These are phyloP conservation scores for Paramyrothecium roridum DNA, from an alignment of 2,329 filamentous ascomycete species.

Conservation along the genomic window DNA sequence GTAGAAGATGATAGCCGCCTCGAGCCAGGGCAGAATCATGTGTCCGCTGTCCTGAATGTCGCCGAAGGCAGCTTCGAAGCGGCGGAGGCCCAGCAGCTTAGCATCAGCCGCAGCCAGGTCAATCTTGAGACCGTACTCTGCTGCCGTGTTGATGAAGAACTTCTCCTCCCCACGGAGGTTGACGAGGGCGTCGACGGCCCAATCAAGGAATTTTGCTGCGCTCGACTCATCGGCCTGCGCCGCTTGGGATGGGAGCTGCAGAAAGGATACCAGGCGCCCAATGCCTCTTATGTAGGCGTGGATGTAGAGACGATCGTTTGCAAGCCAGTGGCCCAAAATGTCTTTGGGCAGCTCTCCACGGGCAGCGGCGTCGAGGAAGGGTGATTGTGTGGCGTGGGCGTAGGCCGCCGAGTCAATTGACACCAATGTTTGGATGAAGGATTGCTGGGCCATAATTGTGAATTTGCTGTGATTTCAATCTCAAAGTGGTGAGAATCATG, in stretches of 20 bases:
- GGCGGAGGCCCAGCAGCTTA: conserved; percentile 35
- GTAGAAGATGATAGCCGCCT: conserved; percentile 72
- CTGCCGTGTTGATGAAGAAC: conserved; percentile 65
- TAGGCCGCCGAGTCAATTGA: conserved; percentile 22
- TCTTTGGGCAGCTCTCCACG: conserved; percentile 55
- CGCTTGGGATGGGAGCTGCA: conserved; percentile 44
- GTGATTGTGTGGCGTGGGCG: conserved; percentile 58
- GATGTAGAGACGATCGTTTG: conserved; percentile 69
- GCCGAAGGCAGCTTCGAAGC: conserved; percentile 48
- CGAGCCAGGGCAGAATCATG: conserved; percentile 47
- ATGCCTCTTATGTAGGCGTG: conserved; percentile 68
- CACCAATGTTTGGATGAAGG: too few relatives aligned
- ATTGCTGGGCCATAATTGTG: too few relatives aligned
- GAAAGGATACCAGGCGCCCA: conserved; percentile 59
- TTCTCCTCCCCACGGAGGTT: conserved; percentile 65
- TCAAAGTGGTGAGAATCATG: too few relatives aligned
- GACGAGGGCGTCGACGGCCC: conserved; percentile 61
- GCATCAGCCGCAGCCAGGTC: conserved; percentile 25
- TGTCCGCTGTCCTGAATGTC: conserved; percentile 45
- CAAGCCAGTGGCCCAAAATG: conserved; percentile 63
- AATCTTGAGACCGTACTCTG: conserved; percentile 55
- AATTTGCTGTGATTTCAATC: too few relatives aligned
- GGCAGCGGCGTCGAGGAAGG: conserved; percentile 65
- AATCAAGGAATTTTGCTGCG: conserved; percentile 54
- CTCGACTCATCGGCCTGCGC: conserved; percentile 9